Base-by-base conservation (phyloP, 116 monocot species). In the Phalaenopsis hybrid region DNA sequence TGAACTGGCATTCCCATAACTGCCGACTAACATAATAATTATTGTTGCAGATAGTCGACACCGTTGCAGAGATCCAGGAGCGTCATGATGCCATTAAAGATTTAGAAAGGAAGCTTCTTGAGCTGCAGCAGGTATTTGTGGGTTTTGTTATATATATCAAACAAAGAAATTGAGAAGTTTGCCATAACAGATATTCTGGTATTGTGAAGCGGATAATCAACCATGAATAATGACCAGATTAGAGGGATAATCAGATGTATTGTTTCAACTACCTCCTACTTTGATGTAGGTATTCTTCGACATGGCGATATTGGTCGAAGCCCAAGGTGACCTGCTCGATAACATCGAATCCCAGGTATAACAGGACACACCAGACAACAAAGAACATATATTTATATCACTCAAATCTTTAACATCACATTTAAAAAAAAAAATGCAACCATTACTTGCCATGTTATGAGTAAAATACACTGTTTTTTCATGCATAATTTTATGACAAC, bases 81-180 rank as follows among this genome's bases (percentile, higher is more conserved):
- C 92, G 94, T 11, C 94, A 92, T 83, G 94, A 96, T 80, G 84
- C 89, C 46, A 91, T 94, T 12, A 94, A 82, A 83, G 96, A 96
- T 85, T 86, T 96, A 70, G 92, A 96, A 79, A 94, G 90, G 76
- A 94, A 91, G 84, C 96, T 96, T 83, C 92, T 94, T 76, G 96
- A 96, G 57, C 86, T 96, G 82, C 96, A 96, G 82, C 93, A 96
- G 96, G 96, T 96, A 90, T 77, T 92, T 96, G 89, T 77, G 16
- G 2, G 2, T 21, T 58, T 58, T 20, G 15, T 6, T 49, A 28
- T 51, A 10, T 4, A 77, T 77, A 6, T 77, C 5, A 5, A 77
- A n/a, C 51, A 28, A 77, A 51, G 50, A 48, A 25, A 5, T 34
- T 72, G 72, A 72, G 41, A 34, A 41, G 65, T 23, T 51, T 28